Evolutionary conservation across 106 monocot genomes (phyloP).

Genomic region (Posidonia australis): DNA sequence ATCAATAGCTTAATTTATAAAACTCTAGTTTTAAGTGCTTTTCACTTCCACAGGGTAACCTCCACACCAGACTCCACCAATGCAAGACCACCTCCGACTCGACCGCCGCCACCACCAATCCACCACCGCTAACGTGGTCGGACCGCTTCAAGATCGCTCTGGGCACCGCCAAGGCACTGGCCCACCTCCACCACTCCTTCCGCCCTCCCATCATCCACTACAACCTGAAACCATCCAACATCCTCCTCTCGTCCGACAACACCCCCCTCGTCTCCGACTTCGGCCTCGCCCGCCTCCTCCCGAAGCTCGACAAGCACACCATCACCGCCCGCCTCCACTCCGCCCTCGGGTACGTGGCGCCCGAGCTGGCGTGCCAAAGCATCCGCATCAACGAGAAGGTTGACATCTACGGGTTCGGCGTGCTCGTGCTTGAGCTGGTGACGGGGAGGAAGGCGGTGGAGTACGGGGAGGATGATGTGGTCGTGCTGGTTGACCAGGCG

Average conservation of each 20-base stretch:
- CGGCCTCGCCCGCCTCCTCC: conserved; percentile 61
- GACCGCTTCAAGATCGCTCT: conserved; percentile 59
- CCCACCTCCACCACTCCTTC: conserved; percentile 71
- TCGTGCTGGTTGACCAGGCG: conserved; percentile 62
- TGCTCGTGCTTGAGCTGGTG: conserved; percentile 70
- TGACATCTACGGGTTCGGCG: conserved; percentile 79
- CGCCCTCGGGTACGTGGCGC: conserved; percentile 67
- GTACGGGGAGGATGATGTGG: conserved; percentile 64
- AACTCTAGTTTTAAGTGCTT: neutral
- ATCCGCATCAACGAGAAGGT: conserved; percentile 71
- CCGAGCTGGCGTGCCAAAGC: conserved; percentile 75
- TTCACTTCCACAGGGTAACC: conserved; percentile 25
- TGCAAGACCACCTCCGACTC: neutral
- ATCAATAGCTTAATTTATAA: neutral
- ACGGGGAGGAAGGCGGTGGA: conserved; percentile 56
- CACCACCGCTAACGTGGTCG: conserved; percentile 41
- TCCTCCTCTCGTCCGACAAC: conserved; percentile 46
- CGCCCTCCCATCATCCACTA: conserved; percentile 79
- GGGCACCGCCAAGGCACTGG: conserved; percentile 59
- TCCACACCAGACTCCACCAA: conserved; percentile 44
- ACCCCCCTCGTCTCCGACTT: conserved; percentile 62
- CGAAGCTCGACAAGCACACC: conserved; percentile 37
- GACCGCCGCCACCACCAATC: neutral
- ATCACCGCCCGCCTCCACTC: conserved; percentile 39
- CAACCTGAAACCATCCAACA: conserved; percentile 76